Conservation (phyloP, 2,329 filamentous ascomycete species). For the Cladophialophora carrionii region DNA sequence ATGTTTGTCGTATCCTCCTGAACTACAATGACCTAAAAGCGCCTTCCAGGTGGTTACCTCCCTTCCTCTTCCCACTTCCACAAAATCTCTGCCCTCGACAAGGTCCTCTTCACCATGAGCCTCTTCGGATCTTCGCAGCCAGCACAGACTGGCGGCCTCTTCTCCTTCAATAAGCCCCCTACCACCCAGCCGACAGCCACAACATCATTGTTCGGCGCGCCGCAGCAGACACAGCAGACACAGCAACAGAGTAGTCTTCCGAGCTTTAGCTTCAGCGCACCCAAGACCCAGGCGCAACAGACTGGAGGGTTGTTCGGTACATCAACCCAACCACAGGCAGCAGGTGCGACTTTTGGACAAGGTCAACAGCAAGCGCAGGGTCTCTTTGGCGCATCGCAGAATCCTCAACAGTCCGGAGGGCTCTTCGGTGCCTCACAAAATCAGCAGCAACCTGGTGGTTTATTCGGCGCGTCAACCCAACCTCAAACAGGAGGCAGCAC, state of each 20-base stretch:
- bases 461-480: conserved; percentile 39
- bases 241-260: conserved; percentile 28
- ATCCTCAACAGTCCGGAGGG: conserved; percentile 29
- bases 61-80: not conserved
- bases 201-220: conserved; percentile 29
- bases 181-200: conserved; percentile 18
- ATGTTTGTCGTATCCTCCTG: not conserved
- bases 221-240: conserved; percentile 25
- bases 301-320: conserved; percentile 41
- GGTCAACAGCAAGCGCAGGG: conserved; percentile 29
- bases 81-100: not conserved
- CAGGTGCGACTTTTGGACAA: conserved; percentile 41
- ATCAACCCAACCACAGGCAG: conserved; percentile 14
- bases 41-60: not conserved
- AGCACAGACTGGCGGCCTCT: conserved; percentile 20
- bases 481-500: conserved; percentile 31
- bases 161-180: conserved; percentile 26
- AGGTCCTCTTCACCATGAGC: conserved; percentile 16
- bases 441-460: conserved; percentile 41
- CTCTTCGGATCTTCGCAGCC: conserved; percentile 26
- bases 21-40: not conserved
- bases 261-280: conserved; percentile 28
- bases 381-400: conserved; percentile 26
- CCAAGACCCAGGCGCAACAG: conserved; percentile 37
- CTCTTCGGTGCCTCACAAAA: conserved; percentile 28